phyloP scores from a whole-genome alignment of 2,329 filamentous ascomycete species.

The Nemania sp. region DNA sequence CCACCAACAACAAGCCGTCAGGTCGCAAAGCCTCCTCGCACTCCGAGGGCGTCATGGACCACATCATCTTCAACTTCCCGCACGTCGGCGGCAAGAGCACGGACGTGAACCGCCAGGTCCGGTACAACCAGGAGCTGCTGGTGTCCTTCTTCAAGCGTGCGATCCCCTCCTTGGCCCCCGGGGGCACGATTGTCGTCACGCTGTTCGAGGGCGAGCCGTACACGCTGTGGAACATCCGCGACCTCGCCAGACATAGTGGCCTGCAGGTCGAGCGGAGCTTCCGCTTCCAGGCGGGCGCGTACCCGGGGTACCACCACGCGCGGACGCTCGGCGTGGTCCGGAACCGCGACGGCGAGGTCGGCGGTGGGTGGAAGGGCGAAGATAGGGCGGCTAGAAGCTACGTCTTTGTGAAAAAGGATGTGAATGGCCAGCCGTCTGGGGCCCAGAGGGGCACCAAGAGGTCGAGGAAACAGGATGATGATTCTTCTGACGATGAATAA shows the following conservation, averaged over 20 bases:
- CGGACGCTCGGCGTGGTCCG: slow-evolving; percentile 76
- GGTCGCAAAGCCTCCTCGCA: slow-evolving; percentile 10
- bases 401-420: slow-evolving; percentile 71
- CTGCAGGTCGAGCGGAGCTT: slow-evolving; percentile 78
- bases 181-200: slow-evolving; percentile 79
- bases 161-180: slow-evolving; percentile 63
- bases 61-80: slow-evolving; percentile 95
- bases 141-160: slow-evolving; percentile 74
- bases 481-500: slow-evolving; percentile 48
- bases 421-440: slow-evolving; percentile 50
- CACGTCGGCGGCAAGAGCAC: slow-evolving; percentile 93
- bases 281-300: slow-evolving; percentile 72
- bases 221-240: slow-evolving; percentile 92
- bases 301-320: slow-evolving; percentile 80
- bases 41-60: slow-evolving; percentile 67
- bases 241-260: slow-evolving; percentile 83
- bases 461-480: slow-evolving; percentile 45
- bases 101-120: slow-evolving; percentile 93
- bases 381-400: slow-evolving; percentile 68
- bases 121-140: slow-evolving; percentile 86
- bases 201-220: slow-evolving; percentile 96
- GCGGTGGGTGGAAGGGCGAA: slow-evolving; percentile 64
- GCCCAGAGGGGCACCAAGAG: slow-evolving; percentile 48
- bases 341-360: slow-evolving; percentile 59
- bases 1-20: slow-evolving; percentile 57